These are phyloP conservation scores for Rubroshorea leprosula DNA, from an alignment of 345 rosid species.

Conservation along the genomic window DNA sequence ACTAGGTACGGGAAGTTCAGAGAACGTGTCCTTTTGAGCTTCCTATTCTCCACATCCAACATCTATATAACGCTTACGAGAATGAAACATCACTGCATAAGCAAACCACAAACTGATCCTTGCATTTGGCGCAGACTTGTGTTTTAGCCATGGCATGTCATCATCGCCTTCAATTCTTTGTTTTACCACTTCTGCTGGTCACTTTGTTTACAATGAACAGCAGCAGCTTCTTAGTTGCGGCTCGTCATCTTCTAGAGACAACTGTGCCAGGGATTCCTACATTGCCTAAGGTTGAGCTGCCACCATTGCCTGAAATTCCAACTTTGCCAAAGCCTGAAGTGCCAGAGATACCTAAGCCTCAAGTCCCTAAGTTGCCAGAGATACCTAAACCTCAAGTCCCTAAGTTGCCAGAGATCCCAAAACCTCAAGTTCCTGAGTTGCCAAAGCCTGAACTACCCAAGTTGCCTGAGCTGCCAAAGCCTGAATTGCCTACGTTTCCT, in stretches of 20 bases:
- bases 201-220: background rate
- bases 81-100: background rate
- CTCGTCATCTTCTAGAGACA: background rate
- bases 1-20: background rate
- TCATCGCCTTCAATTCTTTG: background rate
- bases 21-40: no score
- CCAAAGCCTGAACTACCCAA: conserved; percentile 30
- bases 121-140: background rate
- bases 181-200: background rate
- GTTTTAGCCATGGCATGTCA: background rate
- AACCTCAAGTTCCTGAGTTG: conserved; percentile 24
- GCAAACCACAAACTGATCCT: background rate
- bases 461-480: conserved; percentile 16
- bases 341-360: conserved; percentile 13
- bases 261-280: background rate
- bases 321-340: conserved; percentile 11
- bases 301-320: background rate
- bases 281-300: background rate
- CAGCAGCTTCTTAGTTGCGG: background rate
- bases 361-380: conserved; percentile 13
- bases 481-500: background rate
- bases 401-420: conserved; percentile 18
- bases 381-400: background rate
- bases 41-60: background rate
- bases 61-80: conserved; percentile 1